phyloP scores from a whole-genome alignment of 331 rosid species.

The Telfairia occidentalis region DNA sequence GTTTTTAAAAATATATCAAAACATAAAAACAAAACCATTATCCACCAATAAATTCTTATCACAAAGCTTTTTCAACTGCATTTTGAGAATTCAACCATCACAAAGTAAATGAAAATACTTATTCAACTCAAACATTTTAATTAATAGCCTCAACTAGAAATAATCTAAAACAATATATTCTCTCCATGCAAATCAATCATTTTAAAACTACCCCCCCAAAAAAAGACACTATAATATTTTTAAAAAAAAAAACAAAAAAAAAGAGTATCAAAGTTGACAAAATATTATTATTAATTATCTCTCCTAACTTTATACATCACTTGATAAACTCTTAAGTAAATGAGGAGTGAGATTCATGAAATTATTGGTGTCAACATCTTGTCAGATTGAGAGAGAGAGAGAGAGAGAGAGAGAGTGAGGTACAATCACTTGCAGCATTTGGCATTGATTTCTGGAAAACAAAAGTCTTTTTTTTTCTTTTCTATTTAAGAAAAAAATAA shows the following conservation, averaged over 20 bases:
- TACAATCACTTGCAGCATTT: slow-evolving; percentile 8
- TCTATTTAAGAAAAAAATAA: neutral
- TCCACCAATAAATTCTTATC: neutral
- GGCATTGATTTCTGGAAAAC: slow-evolving; percentile 10
- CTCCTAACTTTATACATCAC: neutral
- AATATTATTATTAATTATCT: neutral
- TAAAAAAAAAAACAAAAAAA: neutral
- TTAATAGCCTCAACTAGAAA: neutral
- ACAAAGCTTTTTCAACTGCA: neutral
- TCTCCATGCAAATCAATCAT: neutral
- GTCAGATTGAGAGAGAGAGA: neutral
- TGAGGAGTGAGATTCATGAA: neutral
- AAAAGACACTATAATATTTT: neutral
- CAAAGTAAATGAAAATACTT: neutral
- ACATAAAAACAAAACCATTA: neutral
- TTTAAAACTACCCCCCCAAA: neutral
- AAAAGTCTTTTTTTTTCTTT: neutral
- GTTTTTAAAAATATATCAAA: neutral
- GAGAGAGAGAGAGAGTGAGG: neutral
- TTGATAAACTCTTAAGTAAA: neutral
- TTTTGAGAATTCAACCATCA: neutral
- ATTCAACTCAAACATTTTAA: neutral
- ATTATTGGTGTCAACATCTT: neutral
- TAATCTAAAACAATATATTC: neutral
- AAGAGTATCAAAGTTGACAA: neutral